These are phyloP conservation scores for Skeletonema potamos DNA, from an alignment of 108 stramenopile genomes.

Conservation along the genomic window DNA sequence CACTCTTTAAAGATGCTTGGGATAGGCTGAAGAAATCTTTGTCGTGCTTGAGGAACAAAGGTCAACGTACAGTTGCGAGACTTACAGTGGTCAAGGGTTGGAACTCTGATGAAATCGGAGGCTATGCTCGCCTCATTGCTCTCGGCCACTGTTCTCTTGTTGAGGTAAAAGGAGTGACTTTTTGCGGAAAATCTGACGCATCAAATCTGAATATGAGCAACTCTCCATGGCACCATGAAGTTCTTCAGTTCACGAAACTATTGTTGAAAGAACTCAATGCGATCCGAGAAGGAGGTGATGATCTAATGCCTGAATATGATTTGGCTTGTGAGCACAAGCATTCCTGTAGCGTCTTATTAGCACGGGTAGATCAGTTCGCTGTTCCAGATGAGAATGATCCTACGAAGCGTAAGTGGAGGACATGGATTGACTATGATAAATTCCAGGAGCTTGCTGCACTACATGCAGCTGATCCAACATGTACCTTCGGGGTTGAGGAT, in stretches of 20 bases:
- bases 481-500: slow-evolving; percentile 80
- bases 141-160: slow-evolving; percentile 89
- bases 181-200: slow-evolving; percentile 95
- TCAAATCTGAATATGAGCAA: slow-evolving; percentile 96
- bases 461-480: slow-evolving; percentile 58
- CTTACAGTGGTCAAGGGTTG: slow-evolving; percentile 96
- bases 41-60: slow-evolving; percentile 72
- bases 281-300: slow-evolving; percentile 57
- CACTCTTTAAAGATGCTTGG: slow-evolving; percentile 95
- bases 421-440: slow-evolving; percentile 96
- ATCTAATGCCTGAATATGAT: slow-evolving; percentile 73
- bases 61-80: slow-evolving; percentile 94
- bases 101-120: slow-evolving; percentile 91
- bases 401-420: slow-evolving; percentile 83
- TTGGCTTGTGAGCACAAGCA: slow-evolving; percentile 96
- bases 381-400: slow-evolving; percentile 53
- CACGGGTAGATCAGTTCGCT: slow-evolving; percentile 87
- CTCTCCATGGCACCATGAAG: slow-evolving; percentile 96
- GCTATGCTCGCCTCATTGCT: slow-evolving; percentile 90
- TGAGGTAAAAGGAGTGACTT: slow-evolving; percentile 97
- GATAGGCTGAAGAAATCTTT: slow-evolving; percentile 85
- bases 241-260: slow-evolving; percentile 65
- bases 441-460: slow-evolving; percentile 78
- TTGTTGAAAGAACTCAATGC: slow-evolving; percentile 66
- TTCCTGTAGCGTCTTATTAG: slow-evolving; percentile 91